These are phyloP conservation scores for Alternaria conjuncta DNA, from an alignment of 2,329 filamentous ascomycete species.

Conservation along the genomic window DNA sequence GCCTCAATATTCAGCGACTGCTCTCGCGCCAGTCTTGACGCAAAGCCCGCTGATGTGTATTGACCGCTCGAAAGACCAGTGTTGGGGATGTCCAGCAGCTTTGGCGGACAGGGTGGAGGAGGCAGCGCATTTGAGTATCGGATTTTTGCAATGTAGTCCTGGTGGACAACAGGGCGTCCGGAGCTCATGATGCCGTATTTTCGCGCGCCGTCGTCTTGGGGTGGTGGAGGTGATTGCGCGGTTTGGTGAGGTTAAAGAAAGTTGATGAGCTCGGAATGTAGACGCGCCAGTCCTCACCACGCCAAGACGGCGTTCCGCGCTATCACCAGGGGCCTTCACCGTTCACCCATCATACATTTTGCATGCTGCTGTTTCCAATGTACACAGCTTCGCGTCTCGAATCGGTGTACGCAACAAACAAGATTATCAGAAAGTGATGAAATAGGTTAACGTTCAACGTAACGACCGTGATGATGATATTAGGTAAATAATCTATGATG, in stretches of 20 bases:
- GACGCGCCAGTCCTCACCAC: conserved; percentile 29
- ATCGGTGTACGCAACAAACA: no score
- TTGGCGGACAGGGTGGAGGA: conserved; percentile 90
- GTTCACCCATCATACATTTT: background rate
- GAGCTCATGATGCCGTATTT: conserved; percentile 31
- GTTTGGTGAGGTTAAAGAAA: conserved; percentile 29
- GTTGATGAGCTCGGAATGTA: conserved; percentile 28
- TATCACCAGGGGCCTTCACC: conserved; percentile 4
- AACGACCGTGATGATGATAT: conserved; percentile 38
- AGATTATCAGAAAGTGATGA: no score
- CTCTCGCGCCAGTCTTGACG: conserved; percentile 84
- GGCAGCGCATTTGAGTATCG: conserved; percentile 95
- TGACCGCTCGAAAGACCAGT: conserved; percentile 84
- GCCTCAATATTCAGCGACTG: conserved; percentile 96
- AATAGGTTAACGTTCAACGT: background rate
- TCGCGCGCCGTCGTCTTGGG: background rate
- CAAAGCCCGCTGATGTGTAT: conserved; percentile 90
- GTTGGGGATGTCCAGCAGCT: conserved; percentile 95
- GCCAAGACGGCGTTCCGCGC: conserved; percentile 23
- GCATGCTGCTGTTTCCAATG: no score
- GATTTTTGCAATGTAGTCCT: conserved; percentile 96
- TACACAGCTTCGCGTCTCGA: background rate
- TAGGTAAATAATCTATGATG: conserved; percentile 34
- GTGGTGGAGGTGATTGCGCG: conserved; percentile 18
- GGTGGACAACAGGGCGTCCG: conserved; percentile 64